A percentile compares a stretch with the other conserved stretches of the same genome.
These are phyloP conservation scores for Mortierella claussenii DNA, from an alignment of 192 early-diverging fungal species.

Conservation along the genomic window DNA sequence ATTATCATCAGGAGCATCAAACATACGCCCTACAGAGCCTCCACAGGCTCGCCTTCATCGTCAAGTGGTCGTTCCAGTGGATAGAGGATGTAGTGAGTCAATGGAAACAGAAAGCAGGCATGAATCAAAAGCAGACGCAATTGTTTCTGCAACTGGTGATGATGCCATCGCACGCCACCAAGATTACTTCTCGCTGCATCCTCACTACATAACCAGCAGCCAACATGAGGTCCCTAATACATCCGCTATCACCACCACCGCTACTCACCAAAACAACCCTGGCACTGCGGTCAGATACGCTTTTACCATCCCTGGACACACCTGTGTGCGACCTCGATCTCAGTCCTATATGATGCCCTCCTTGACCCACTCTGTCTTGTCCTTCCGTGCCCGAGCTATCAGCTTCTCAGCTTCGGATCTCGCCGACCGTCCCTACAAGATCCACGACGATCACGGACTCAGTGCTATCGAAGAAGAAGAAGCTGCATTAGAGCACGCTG, in stretches of 20 bases:
- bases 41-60: no score
- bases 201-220: background rate
- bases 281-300: background rate
- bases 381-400: background rate
- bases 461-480: slow-evolving; percentile 36
- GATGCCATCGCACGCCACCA: slow-evolving; percentile 52
- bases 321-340: background rate
- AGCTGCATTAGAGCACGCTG: slow-evolving; percentile 22
- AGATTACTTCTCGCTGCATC: background rate
- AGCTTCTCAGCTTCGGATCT: slow-evolving; percentile 2
- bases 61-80: no score
- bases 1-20: no score
- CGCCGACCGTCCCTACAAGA: background rate
- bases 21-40: no score
- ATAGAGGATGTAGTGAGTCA: no score
- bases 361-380: background rate
- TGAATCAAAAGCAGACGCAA: no score
- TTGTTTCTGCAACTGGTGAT: slow-evolving; percentile 9
- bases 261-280: background rate
- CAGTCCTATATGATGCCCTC: background rate
- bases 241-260: background rate
- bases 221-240: no score
- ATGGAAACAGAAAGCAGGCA: no score
- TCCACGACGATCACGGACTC: slow-evolving; percentile 4
- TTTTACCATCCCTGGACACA: background rate